Evolutionary conservation across 805 yeast genomes (phyloP).

Genomic region (Candida verbasci): DNA sequence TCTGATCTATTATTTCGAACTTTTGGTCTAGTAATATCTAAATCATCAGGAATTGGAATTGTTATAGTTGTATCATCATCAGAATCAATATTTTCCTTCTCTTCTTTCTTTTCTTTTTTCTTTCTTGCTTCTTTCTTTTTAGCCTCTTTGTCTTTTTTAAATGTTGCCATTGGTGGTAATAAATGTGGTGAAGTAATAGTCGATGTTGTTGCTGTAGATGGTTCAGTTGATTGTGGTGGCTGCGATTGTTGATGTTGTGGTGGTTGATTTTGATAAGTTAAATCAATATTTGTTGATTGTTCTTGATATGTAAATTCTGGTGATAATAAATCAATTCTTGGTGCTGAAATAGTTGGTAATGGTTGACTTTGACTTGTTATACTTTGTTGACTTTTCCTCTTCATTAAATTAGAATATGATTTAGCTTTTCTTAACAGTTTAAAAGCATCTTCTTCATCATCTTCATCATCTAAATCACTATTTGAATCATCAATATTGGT

Average conservation of each 20-base stretch:
- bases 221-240: constrained; percentile 26
- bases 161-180: constrained; percentile 33
- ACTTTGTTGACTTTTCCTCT: not conserved
- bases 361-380: no score
- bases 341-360: not conserved
- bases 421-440: constrained; percentile 36
- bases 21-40: constrained; percentile 9
- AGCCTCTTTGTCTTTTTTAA: constrained; percentile 9
- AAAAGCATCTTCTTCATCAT: constrained; percentile 41
- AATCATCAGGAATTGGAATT: constrained; percentile 9
- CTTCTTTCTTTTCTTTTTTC: not conserved
- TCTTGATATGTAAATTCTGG: constrained; percentile 31
- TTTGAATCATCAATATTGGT: constrained; percentile 11
- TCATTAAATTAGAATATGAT: constrained; percentile 18
- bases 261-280: no score
- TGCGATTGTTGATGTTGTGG: no score
- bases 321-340: constrained; percentile 22
- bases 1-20: constrained; percentile 14
- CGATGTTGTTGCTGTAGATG: constrained; percentile 7
- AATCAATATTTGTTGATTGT: constrained; percentile 46
- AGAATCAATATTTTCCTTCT: not conserved
- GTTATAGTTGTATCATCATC: constrained; percentile 10
- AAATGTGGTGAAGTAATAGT: constrained; percentile 10
- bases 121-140: not conserved
- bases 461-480: constrained; percentile 23